phyloP scores from a whole-genome alignment of 176 grass and related monocot species.

The Hordeum marinum region DNA sequence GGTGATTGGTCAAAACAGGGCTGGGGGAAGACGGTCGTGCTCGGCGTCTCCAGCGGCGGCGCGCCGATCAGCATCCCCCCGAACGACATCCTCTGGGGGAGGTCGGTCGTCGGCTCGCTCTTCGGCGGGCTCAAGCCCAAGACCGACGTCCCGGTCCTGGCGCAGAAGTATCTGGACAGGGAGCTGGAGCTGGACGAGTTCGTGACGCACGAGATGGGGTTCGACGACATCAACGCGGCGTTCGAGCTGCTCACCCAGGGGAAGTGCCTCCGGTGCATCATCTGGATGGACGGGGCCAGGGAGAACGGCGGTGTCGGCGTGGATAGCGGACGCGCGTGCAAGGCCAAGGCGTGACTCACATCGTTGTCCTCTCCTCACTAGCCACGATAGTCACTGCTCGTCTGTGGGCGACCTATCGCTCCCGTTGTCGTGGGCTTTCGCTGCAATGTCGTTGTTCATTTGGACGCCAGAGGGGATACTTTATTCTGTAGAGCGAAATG shows the following conservation, averaged over 20 bases:
- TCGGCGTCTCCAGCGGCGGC: neutral
- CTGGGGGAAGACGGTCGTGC: conserved; percentile 59
- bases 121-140: conserved; percentile 60
- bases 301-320: neutral
- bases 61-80: conserved; percentile 16
- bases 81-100: conserved; percentile 2
- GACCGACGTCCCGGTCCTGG: conserved; percentile 46
- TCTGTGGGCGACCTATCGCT: no score
- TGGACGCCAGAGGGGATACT: no score
- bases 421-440: no score
- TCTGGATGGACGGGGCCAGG: conserved; percentile 41
- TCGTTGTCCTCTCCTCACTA: neutral
- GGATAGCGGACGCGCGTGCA: neutral
- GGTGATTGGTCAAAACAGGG: conserved; percentile 23
- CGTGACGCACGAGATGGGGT: conserved; percentile 46
- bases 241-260: conserved; percentile 44
- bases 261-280: conserved; percentile 46
- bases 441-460: no score
- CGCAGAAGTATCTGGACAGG: conserved; percentile 40
- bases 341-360: neutral
- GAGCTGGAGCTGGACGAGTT: conserved; percentile 53
- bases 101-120: conserved; percentile 26
- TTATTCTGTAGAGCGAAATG: no score
- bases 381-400: neutral
- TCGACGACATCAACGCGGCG: conserved; percentile 44